These are phyloP conservation scores for Hordeum pubiflorum DNA, from an alignment of 202 grass and related monocot genomes.

Conservation along the genomic window DNA sequence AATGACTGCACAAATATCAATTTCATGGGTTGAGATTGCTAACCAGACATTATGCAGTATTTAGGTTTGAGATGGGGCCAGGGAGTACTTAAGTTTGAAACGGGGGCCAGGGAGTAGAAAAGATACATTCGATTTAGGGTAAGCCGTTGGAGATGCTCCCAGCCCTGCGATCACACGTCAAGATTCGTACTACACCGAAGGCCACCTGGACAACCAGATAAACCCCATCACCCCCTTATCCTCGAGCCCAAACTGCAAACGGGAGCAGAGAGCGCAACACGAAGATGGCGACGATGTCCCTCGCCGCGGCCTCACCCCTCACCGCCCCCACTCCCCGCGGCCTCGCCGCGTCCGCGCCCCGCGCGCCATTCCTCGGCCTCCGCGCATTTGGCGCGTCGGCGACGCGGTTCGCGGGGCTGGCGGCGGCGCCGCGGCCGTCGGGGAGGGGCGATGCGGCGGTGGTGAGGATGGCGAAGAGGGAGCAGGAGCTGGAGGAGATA, in stretches of 20 bases:
- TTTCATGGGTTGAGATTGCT: too few relatives aligned
- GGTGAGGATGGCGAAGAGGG: conserved; percentile 74
- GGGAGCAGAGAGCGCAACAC: conserved; percentile 10
- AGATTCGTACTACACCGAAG: background rate
- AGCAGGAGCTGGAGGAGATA: conserved; percentile 81
- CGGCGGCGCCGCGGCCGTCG: conserved; percentile 3
- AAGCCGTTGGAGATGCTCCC: too few relatives aligned
- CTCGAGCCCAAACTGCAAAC: conserved; percentile 13
- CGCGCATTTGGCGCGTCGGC: conserved; percentile 3
- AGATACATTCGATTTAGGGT: too few relatives aligned
- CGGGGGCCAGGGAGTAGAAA: too few relatives aligned
- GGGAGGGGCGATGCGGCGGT: conserved; percentile 25
- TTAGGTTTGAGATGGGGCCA: too few relatives aligned
- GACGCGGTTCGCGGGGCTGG: conserved; percentile 22
- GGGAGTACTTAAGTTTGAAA: too few relatives aligned
- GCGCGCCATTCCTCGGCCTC: conserved; percentile 20
- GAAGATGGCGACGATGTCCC: conserved; percentile 46
- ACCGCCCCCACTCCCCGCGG: conserved; percentile 25
- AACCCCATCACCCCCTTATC: conserved; percentile 33
- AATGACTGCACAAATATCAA: too few relatives aligned
- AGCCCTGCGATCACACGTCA: background rate
- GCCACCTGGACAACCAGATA: background rate
- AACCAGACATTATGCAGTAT: too few relatives aligned
- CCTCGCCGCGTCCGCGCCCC: background rate
- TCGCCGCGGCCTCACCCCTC: conserved; percentile 45